Base-by-base conservation (phyloP, 164 flowering plant species). In the Malania oleifera region DNA sequence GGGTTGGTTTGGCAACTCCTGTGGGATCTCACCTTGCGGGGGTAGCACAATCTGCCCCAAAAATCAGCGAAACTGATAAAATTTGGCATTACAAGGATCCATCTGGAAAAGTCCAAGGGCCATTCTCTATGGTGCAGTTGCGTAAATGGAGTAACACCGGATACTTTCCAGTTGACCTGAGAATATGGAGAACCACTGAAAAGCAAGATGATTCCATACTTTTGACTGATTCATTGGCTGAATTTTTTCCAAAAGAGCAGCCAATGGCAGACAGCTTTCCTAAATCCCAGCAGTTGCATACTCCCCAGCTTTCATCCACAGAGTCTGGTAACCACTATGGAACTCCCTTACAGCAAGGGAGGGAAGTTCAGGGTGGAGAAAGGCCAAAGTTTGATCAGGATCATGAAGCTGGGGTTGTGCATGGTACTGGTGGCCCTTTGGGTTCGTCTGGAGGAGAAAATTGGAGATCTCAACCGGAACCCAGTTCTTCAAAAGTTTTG, bases 61-160 rank as follows among this genome's bases (percentile, higher is more conserved):
- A 65, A 65, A 64, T 82, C 50, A 80, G 67, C 57, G 96, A 87
- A 54, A 61, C 85, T 7, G 97, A 88, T 40, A 90, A 93, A 62
- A 68, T 83, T 9, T 93, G 99, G 99, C 81, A 83, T 69, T 93
- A 93, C 62, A 51, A 76, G 77, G 99, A 93, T 57, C 97, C 99
- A 58, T 59, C 87, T 44, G 86, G 85, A 40, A 90, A 83, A 78
- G 70, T 83, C 14, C 99, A 93, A 68, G 99, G 99, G 40, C 99
- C 99, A 57, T 93, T 90, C 80, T 87, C 97, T 27, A 75, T 85
- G 70, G 76, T 69, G n/a, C 99, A 93, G 77, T 77, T 93, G 70
- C 82, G 86, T 7, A 93, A 88, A 73, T 93, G 99, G 99, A 84
- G 68, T 66, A 79, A 75, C 43, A 82, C 85, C 24, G 96, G 96